These are phyloP conservation scores for Elongisporangium undulatum DNA, from an alignment of 352 stramenopile species.

Conservation along the genomic window DNA sequence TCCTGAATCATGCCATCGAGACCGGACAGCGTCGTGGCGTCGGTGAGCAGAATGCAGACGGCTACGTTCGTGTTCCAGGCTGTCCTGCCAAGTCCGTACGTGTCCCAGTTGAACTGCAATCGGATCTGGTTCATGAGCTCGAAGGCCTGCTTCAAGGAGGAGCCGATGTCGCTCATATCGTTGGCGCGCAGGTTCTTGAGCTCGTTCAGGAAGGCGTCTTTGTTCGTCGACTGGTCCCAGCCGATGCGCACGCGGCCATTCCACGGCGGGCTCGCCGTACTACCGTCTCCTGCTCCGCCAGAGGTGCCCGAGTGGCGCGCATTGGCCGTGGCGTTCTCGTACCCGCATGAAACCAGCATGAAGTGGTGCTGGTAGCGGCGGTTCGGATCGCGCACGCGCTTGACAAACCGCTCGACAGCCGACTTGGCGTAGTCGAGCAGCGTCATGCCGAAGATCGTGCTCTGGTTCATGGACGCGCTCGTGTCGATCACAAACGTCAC, in stretches of 20 bases:
- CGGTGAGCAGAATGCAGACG: constrained; percentile 76
- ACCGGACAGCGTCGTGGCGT: constrained; percentile 66
- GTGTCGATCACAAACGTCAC: constrained; percentile 90
- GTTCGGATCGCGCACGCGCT: constrained; percentile 77
- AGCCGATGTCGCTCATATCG: constrained; percentile 75
- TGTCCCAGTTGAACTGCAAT: constrained; percentile 87
- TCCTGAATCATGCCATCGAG: constrained; percentile 70
- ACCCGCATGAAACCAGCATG: constrained; percentile 80
- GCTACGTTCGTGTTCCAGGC: constrained; percentile 85
- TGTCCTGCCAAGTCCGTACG: constrained; percentile 69
- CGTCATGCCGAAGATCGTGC: constrained; percentile 84
- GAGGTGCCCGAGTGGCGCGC: constrained; percentile 5
- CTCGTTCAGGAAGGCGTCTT: constrained; percentile 73
- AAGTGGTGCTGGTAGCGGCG: constrained; percentile 87
- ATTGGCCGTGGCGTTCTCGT: constrained; percentile 28
- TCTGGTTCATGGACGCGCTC: constrained; percentile 89
- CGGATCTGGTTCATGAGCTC: constrained; percentile 89
- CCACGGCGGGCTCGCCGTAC: constrained; percentile 19
- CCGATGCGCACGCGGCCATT: constrained; percentile 74
- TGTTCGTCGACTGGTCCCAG: constrained; percentile 85
- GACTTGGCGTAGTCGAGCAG: constrained; percentile 88
- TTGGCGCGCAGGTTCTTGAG: constrained; percentile 81
- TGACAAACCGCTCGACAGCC: constrained; percentile 84
- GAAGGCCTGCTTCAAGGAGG: constrained; percentile 71
- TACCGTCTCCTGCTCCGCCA: neutral